phyloP scores from a whole-genome alignment of 176 grass and related monocot species.

The Carex parvula region DNA sequence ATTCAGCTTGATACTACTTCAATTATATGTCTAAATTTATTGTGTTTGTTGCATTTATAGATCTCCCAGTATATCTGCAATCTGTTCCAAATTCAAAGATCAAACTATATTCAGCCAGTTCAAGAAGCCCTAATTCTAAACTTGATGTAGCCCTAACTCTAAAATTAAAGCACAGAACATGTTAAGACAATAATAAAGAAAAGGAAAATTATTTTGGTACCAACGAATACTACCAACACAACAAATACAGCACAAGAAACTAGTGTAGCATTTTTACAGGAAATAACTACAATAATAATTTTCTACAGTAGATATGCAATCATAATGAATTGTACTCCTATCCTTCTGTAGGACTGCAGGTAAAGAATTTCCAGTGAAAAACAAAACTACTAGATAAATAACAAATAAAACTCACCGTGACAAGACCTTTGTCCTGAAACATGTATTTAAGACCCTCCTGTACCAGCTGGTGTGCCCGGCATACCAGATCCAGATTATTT shows the following conservation, averaged over 20 bases:
- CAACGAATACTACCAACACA: not conserved
- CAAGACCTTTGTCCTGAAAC: conserved; percentile 99
- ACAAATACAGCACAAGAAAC: not conserved
- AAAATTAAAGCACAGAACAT: not conserved
- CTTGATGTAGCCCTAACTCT: not conserved
- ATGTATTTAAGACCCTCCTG: conserved; percentile 99
- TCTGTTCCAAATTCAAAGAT: not conserved
- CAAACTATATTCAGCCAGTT: not conserved
- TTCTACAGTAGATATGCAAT: not conserved
- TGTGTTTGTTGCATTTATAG: not conserved
- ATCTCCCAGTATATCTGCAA: not conserved
- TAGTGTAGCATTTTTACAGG: not conserved
- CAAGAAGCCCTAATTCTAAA: not conserved
- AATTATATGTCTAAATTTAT: not conserved
- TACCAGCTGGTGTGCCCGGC: conserved; percentile 91
- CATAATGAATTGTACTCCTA: not conserved
- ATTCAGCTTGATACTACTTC: not conserved
- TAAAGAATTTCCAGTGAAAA: not conserved
- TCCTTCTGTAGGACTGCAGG: not conserved
- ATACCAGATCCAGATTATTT: conserved; percentile 93
- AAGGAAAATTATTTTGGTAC: not conserved
- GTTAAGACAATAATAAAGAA: not conserved
- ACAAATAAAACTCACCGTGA: conserved; percentile 64
- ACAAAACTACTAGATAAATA: not conserved
- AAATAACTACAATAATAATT: not conserved